A percentile compares a stretch with the other conserved stretches of the same genome.
These are phyloP conservation scores for Agrocybe pediades DNA, from an alignment of 768 basidiomycete genomes.

Conservation along the genomic window DNA sequence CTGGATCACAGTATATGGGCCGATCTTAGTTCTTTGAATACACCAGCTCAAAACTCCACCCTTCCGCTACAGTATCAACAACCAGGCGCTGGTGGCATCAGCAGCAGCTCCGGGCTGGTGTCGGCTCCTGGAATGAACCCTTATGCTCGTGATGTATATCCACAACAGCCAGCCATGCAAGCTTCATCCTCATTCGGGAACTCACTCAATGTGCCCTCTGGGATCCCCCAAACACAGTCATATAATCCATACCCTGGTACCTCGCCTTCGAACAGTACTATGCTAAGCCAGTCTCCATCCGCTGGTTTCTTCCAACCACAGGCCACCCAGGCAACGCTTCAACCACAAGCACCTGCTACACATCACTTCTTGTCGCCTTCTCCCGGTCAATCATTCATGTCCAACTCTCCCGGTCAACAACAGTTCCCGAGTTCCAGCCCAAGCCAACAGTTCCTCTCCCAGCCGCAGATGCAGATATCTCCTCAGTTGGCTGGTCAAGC, in stretches of 20 bases:
- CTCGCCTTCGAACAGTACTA: conserved; percentile 11
- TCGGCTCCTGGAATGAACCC: conserved; percentile 14
- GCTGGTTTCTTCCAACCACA: conserved; percentile 21
- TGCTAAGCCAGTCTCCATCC: not conserved
- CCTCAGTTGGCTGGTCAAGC: conserved; percentile 9
- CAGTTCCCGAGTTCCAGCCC: conserved; percentile 19
- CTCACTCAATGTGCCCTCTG: conserved; percentile 21
- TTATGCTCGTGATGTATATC: conserved; percentile 1
- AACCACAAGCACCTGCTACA: conserved; percentile 10
- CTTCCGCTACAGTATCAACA: conserved; percentile 50
- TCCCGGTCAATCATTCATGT: not conserved
- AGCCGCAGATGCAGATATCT: conserved; percentile 28
- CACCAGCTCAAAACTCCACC: conserved; percentile 46
- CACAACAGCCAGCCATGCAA: conserved; percentile 13
- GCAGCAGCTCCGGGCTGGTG: conserved; percentile 3
- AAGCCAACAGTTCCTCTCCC: conserved; percentile 19
- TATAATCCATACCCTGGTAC: conserved; percentile 2
- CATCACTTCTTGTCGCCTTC: not conserved
- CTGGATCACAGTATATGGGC: conserved; percentile 49
- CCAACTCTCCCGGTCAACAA: not conserved
- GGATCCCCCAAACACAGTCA: conserved; percentile 8
- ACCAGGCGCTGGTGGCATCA: conserved; percentile 15
- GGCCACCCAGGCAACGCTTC: conserved; percentile 15
- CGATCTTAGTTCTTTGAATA: conserved; percentile 53
- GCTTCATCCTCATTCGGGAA: conserved; percentile 6